Conservation (phyloP, 129 eudicot genomes). For the Lactuca sativa region DNA sequence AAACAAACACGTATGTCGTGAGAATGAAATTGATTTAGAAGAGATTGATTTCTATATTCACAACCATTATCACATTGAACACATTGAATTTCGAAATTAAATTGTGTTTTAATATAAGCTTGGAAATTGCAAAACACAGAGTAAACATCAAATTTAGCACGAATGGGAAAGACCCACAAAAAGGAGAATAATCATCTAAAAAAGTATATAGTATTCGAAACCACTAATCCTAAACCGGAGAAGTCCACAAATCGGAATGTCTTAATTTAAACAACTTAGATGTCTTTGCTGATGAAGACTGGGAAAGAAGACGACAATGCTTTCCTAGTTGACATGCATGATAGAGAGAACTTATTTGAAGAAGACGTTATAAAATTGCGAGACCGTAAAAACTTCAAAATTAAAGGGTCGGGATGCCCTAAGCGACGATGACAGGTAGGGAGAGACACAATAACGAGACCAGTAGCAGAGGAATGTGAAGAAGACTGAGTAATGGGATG, state of each 20-base stretch:
- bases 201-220: not conserved
- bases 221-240: not conserved
- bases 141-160: not conserved
- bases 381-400: no score
- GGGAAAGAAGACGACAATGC: not conserved
- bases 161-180: not conserved
- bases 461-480: no score
- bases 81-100: not conserved
- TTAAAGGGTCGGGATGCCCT: no score
- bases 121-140: not conserved
- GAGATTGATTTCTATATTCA: not conserved
- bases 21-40: not conserved
- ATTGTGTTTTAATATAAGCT: not conserved
- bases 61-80: not conserved
- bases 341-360: no score
- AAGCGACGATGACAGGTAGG: no score
- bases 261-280: not conserved
- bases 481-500: no score
- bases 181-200: not conserved
- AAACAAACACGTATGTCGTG: not conserved
- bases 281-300: not conserved
- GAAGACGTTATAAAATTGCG: no score
- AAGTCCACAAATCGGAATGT: not conserved
- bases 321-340: no score
- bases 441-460: no score